phyloP scores from a whole-genome alignment of 208 protist genomes.

The Borovskyia barvae region DNA sequence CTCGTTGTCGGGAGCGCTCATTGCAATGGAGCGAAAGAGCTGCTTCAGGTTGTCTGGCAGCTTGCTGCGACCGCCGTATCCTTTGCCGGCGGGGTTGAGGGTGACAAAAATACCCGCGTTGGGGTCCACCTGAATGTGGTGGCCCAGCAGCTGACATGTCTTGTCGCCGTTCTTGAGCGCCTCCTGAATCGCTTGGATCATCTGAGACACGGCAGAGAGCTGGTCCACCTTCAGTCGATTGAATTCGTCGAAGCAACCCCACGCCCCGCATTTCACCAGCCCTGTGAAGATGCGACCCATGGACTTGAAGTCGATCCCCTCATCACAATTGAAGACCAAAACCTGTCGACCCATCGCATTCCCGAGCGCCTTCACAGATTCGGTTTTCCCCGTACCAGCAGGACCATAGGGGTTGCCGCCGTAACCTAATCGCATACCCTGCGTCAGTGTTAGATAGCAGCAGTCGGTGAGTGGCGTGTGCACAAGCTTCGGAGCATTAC shows the following conservation, averaged over 20 bases:
- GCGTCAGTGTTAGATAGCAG: slow-evolving; percentile 97
- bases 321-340: slow-evolving; percentile 99
- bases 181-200: slow-evolving; percentile 99
- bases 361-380: slow-evolving; percentile 98
- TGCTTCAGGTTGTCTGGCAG: slow-evolving; percentile 99
- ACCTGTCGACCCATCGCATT: slow-evolving; percentile 97
- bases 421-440: slow-evolving; percentile 98
- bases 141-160: slow-evolving; percentile 90
- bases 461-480: slow-evolving; percentile 98
- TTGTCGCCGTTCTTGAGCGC: slow-evolving; percentile 93
- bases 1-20: slow-evolving; percentile 97
- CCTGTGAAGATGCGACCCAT: slow-evolving; percentile 99
- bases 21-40: slow-evolving; percentile 98
- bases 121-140: slow-evolving; percentile 90
- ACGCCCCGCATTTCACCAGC: slow-evolving; percentile 98
- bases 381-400: slow-evolving; percentile 98
- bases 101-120: slow-evolving; percentile 99
- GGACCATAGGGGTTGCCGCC: slow-evolving; percentile 98
- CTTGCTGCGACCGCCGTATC: slow-evolving; percentile 97
- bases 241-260: slow-evolving; percentile 99
- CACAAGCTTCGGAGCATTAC: slow-evolving; percentile 97
- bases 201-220: slow-evolving; percentile 97
- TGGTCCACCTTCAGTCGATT: slow-evolving; percentile 98
- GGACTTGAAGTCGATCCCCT: slow-evolving; percentile 98
- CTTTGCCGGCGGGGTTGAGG: slow-evolving; percentile 98